Percentiles rank a stretch among this genome's conserved stretches.
These are phyloP conservation scores for Lagenidium sp. DNA, from an alignment of 352 stramenopile species.

Conservation along the genomic window DNA sequence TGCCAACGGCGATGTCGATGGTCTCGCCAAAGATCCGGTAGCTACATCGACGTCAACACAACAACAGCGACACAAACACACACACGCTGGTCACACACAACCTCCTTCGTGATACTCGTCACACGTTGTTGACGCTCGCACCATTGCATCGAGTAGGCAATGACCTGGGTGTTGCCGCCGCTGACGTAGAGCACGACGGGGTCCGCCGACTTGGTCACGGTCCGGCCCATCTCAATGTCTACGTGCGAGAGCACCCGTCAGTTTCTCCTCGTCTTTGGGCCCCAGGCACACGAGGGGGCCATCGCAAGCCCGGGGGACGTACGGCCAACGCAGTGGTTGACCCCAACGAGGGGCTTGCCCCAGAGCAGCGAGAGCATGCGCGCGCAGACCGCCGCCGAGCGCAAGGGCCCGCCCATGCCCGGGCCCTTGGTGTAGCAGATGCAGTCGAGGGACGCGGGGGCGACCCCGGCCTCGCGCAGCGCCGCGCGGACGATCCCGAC, in stretches of 20 bases:
- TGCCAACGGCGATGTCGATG: slow-evolving; percentile 99
- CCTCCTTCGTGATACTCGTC: too few relatives aligned
- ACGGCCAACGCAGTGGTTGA: slow-evolving; percentile 99
- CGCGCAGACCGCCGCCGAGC: slow-evolving; percentile 93
- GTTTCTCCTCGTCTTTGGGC: background rate
- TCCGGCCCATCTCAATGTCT: slow-evolving; percentile 99
- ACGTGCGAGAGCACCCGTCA: background rate
- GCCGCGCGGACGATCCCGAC: slow-evolving; percentile 92
- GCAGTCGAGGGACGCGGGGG: slow-evolving; percentile 80
- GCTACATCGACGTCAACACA: slow-evolving; percentile 15
- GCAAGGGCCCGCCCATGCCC: slow-evolving; percentile 98
- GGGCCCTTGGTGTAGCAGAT: slow-evolving; percentile 96
- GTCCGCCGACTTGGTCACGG: slow-evolving; percentile 92
- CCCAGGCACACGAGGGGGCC: too few relatives aligned
- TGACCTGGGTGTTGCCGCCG: slow-evolving; percentile 98
- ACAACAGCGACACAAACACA: background rate
- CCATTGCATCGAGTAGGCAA: slow-evolving; percentile 84
- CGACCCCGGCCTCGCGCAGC: slow-evolving; percentile 88
- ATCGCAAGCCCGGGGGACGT: slow-evolving; percentile 12
- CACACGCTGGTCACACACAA: too few relatives aligned
- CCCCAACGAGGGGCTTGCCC: slow-evolving; percentile 93
- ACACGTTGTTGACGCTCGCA: too few relatives aligned
- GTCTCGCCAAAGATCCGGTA: slow-evolving; percentile 99
- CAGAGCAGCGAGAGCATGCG: slow-evolving; percentile 93
- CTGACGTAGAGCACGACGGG: slow-evolving; percentile 99